Evolutionary conservation across 1,139 yeast genomes (phyloP).

Genomic region (Suhomyces guaymorum): DNA sequence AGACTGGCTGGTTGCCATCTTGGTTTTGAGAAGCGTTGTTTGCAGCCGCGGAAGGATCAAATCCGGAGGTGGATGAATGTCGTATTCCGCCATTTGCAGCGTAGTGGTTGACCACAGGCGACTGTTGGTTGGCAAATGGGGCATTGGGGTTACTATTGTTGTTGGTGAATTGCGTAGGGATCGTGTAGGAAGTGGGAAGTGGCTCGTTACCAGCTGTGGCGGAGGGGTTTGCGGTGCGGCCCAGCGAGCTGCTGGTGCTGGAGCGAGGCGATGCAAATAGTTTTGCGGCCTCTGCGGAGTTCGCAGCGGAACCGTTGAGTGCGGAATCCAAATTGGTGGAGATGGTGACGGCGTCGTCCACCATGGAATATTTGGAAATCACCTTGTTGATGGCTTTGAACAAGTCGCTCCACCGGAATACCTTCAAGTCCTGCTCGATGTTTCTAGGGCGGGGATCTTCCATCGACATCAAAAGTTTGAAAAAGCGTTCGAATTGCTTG

Average conservation of each 20-base stretch:
- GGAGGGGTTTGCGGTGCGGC: neutral
- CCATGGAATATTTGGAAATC: conserved; percentile 54
- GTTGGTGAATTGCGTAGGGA: conserved; percentile 2
- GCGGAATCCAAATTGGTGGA: neutral
- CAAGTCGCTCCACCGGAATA: conserved; percentile 60
- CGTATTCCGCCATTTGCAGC: neutral
- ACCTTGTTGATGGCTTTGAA: conserved; percentile 59
- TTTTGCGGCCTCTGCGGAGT: no score
- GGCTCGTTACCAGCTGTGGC: neutral
- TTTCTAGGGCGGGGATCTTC: conserved; percentile 69
- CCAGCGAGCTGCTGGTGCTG: no score
- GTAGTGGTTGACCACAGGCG: no score
- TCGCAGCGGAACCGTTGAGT: no score
- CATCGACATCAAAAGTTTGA: conserved; percentile 62
- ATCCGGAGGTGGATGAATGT: neutral
- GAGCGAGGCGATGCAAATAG: no score
- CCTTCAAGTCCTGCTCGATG: conserved; percentile 73
- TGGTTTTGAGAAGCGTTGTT: neutral
- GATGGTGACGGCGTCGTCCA: conserved; percentile 2
- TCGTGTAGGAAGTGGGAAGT: conserved; percentile 1
- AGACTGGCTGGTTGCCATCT: conserved; percentile 12
- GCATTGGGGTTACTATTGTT: conserved; percentile 3
- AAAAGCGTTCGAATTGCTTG: conserved; percentile 48
- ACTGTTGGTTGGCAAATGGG: neutral
- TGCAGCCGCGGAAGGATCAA: neutral